Evolutionary conservation across 2,329 filamentous ascomycete genomes (phyloP), one percentile per base, ranked within the genome.

Genomic region (Penicillium occitanis): DNA sequence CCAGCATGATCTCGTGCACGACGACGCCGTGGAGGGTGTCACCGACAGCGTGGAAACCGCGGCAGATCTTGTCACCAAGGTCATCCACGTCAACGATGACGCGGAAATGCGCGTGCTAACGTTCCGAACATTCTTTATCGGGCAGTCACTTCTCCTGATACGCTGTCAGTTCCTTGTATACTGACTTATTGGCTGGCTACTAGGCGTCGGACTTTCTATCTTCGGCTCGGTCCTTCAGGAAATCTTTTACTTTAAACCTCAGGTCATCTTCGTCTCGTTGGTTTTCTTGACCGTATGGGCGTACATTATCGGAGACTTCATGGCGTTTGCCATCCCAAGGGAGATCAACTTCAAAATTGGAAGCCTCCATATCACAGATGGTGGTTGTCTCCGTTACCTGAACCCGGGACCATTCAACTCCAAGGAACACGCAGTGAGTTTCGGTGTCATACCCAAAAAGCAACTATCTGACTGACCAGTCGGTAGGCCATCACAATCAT

Each of bases 241-340:
- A 40, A 83, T 84, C 64, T 84, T 78, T 69, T 78, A 80, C 61
- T 62, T 62, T 33, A 62, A 62, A 53, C 60, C 82, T 1, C 82
- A 83, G 69, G 75, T 74, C 4, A 78, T 84, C 58, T 76, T 69
- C 30, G 78, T 84, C 10, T 81, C 79, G 1, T 72, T 76, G 17
- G 79, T 83, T 22, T 83, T 83, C 70, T 66, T 84, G 63, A 76
- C 77, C 2, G 78, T 84, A 33, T 75, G 83, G 14, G 76, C 75
- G 40, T 83, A 82, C 64, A 71, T 81, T 10, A 69, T 81, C 10
- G 81, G 81, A 13, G 76, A 81, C 57, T 70, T 72, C 10, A 75
- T 82, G 76, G 74, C 77, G 2, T 61, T 69, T 10, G 64, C 73
- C 2, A 76, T 82, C 22, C 79, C 73, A 73, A 10, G 72, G 71